Evolutionary conservation across 1,284 basidiomycete species (phyloP).

Genomic region (Microbotryum intermedium): DNA sequence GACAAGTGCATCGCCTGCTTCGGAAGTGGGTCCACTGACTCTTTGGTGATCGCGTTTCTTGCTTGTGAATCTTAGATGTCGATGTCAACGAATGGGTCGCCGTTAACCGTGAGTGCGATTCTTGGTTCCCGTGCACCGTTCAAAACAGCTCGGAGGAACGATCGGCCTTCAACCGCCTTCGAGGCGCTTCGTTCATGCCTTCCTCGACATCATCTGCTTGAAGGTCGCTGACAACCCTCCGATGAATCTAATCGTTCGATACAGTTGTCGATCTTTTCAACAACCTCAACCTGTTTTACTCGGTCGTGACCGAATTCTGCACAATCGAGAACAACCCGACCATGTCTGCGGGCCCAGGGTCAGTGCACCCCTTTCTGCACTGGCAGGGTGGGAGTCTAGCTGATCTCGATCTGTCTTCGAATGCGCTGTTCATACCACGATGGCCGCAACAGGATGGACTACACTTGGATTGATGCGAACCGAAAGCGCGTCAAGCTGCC

Average conservation of each 20-base stretch:
- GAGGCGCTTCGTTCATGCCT: neutral
- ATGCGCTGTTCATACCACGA: neutral
- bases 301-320: conserved; percentile 88
- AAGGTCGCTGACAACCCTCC: neutral
- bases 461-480: conserved; percentile 95
- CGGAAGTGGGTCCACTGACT: no score
- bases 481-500: conserved; percentile 87
- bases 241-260: conserved; percentile 8
- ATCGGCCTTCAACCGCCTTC: neutral
- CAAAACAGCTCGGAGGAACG: neutral
- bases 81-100: conserved; percentile 99
- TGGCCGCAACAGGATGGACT: conserved; percentile 64
- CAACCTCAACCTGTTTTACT: conserved; percentile 96
- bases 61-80: conserved; percentile 47
- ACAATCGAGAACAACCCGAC: conserved; percentile 79
- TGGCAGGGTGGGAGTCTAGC: neutral
- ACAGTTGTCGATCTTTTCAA: conserved; percentile 53
- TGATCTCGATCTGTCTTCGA: neutral
- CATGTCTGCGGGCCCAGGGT: conserved; percentile 88
- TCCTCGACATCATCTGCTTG: neutral
- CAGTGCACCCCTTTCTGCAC: conserved; percentile 37
- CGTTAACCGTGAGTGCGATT: conserved; percentile 68
- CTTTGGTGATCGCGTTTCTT: no score
- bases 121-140: no score
- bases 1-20: neutral